Conservation (phyloP, 345 rosid genomes). For the Eucalyptus marginata region DNA sequence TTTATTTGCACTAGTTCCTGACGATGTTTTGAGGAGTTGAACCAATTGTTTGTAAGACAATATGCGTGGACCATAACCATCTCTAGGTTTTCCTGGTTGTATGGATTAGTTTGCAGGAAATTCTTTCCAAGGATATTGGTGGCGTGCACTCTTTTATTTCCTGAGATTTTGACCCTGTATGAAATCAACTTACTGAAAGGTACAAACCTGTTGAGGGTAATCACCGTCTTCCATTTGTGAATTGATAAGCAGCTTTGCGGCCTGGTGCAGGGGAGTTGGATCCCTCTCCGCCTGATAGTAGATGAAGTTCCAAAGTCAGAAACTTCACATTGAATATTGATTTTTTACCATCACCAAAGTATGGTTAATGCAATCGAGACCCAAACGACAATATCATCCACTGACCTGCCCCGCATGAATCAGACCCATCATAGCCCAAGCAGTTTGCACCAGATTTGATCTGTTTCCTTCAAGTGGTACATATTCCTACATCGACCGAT, state of each 20-base stretch:
- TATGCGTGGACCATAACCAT: not conserved
- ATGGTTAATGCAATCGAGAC: not conserved
- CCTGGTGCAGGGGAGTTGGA: slow-evolving; percentile 49
- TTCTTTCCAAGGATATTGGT: not conserved
- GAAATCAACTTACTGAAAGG: not conserved
- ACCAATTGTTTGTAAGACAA: not conserved
- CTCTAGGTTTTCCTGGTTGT: not conserved
- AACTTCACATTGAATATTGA: not conserved
- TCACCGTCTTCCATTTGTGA: slow-evolving; percentile 53
- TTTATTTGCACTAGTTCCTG: not conserved
- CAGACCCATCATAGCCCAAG: slow-evolving; percentile 37
- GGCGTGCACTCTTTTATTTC: not conserved
- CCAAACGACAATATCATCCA: not conserved
- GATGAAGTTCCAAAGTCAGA: not conserved
- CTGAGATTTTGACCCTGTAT: not conserved
- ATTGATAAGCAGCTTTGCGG: slow-evolving; percentile 55
- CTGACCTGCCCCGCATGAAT: slow-evolving; percentile 44
- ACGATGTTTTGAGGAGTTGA: not conserved
- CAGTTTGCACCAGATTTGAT: slow-evolving; percentile 45
- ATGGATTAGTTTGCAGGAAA: not conserved
- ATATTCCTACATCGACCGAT: slow-evolving; percentile 7
- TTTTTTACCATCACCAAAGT: not conserved
- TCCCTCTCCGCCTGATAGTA: slow-evolving; percentile 35
- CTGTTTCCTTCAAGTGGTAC: slow-evolving; percentile 22
- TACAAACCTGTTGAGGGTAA: slow-evolving; percentile 47